A percentile compares a stretch with the other conserved stretches of the same genome.
Conservation (phyloP, 352 stramenopile genomes). For the Pythium oligandrum region DNA sequence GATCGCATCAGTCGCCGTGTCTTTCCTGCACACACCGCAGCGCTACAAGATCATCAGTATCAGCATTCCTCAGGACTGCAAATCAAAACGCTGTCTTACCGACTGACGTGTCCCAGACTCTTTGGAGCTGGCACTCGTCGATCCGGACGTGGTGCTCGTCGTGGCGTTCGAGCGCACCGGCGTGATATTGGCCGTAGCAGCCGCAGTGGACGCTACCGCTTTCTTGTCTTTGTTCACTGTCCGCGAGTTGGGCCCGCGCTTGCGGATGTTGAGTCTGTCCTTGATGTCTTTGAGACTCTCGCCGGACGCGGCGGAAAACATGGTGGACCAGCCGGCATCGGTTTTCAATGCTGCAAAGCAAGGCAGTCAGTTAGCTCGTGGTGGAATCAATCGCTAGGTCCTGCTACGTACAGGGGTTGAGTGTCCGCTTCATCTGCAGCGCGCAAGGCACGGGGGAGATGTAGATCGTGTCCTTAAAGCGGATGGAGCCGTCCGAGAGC, state of each 20-base stretch:
- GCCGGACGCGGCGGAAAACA: constrained; percentile 58
- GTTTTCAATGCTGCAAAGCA: constrained; percentile 47
- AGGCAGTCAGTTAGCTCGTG: not conserved
- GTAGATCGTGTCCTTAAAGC: constrained; percentile 75
- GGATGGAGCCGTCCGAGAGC: constrained; percentile 67
- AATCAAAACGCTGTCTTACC: not conserved
- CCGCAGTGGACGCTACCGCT: constrained; percentile 5
- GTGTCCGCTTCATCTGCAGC: constrained; percentile 76
- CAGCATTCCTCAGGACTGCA: not conserved
- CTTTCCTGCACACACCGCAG: constrained; percentile 39
- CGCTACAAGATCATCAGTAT: constrained; percentile 18
- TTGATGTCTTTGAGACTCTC: constrained; percentile 81
- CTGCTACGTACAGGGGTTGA: constrained; percentile 62
- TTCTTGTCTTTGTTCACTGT: constrained; percentile 59
- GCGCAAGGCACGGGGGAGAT: constrained; percentile 64
- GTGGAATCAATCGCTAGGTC: not conserved
- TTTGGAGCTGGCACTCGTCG: not conserved
- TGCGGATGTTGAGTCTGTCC: constrained; percentile 66
- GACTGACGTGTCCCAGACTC: not conserved
- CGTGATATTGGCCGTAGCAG: not conserved
- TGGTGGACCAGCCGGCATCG: constrained; percentile 75
- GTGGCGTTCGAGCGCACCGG: constrained; percentile 14
- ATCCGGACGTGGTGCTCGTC: not conserved
- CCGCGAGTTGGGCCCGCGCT: constrained; percentile 54
- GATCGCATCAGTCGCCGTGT: constrained; percentile 34